Percentiles rank a stretch among this genome's conserved stretches.
Conservation (phyloP, 2,329 filamentous ascomycete species). For the Calonectria ilicicola region DNA sequence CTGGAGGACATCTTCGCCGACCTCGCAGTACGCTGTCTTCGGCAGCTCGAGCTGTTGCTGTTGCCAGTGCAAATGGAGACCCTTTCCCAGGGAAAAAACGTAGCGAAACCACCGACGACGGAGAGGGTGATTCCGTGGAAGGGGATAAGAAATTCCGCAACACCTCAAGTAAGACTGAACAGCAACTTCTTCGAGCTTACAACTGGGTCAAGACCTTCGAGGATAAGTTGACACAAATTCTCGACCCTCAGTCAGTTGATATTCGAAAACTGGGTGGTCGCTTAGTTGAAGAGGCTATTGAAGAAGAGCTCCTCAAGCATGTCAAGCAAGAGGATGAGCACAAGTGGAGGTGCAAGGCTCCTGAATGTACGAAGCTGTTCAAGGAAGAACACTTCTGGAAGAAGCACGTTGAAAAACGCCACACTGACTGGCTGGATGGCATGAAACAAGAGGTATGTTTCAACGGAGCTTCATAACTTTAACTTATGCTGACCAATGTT, state of each 20-base stretch:
- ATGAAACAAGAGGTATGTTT: constrained; percentile 84
- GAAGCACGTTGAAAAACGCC: constrained; percentile 97
- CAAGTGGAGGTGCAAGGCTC: constrained; percentile 96
- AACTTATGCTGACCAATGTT: constrained; percentile 15
- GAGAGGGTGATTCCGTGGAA: constrained; percentile 59
- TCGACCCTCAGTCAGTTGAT: constrained; percentile 90
- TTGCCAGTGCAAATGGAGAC: constrained; percentile 84
- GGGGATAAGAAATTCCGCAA: constrained; percentile 81
- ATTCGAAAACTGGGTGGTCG: constrained; percentile 92
- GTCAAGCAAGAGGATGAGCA: constrained; percentile 98
- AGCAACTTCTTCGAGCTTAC: constrained; percentile 92
- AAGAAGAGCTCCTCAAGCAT: constrained; percentile 86
- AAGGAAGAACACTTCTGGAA: constrained; percentile 98
- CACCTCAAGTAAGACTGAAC: constrained; percentile 81
- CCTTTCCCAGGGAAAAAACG: constrained; percentile 88
- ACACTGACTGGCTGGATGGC: constrained; percentile 85
- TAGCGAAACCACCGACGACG: constrained; percentile 71
- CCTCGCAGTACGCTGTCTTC: constrained; percentile 88
- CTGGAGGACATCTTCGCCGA: constrained; percentile 94
- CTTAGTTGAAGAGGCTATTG: constrained; percentile 84
- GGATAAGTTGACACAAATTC: constrained; percentile 92
- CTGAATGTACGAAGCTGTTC: constrained; percentile 96
- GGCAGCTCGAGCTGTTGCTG: constrained; percentile 85
- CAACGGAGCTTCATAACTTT: neutral
- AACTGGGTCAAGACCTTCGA: constrained; percentile 99